Evolutionary conservation across 805 yeast species (phyloP), one percentile per base, ranked within the genome.

Genomic region (Candida awuae): DNA sequence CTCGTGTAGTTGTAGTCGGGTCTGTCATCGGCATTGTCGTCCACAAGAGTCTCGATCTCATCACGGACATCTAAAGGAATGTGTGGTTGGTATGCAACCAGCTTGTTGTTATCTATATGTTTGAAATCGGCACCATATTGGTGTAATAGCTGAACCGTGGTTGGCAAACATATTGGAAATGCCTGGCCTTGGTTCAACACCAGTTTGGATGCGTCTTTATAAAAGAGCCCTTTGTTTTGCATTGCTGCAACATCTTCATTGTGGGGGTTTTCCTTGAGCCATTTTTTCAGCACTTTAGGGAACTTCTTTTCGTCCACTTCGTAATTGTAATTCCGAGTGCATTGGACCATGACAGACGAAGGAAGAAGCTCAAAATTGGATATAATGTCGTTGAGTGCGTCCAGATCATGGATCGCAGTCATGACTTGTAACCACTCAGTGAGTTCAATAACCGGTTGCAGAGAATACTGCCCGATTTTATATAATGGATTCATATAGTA

Each of bases 351-450:
- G 54, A 88, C 97, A 29, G 63, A 62, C 18, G 84, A 77, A 39
- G 82, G 80, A 42, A 92, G 64, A 12, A 63, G 56, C 15, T 72
- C 75, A 46, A 80, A 68, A 40, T 74, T 69, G 14, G 62, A 61
- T 23, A 75, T 54, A 7, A 84, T 73, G 10, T 69, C 65, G 7
- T 71, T 68, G 37, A 84, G 66, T 28, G 77, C 64, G 39, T 80
- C 87, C 41, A 77, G 70, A 19, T 55, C 56, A 8, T 37, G 38
- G 32, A 88, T 62, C 12, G 82, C 75, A 1, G 94, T 75, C 58
- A 86, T 75, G 31, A 90, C 82, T 58, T 88, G 97, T 36, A 88
- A 62, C 90, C 95, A 90, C 58, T 90, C 96, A 39, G 90, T 63
- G 21, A 90, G 59, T 57, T 90, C 88, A 37, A 81, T 73, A 0